Evolutionary conservation across 129 eudicot genomes (phyloP).

Genomic region (Tanacetum coccineum): DNA sequence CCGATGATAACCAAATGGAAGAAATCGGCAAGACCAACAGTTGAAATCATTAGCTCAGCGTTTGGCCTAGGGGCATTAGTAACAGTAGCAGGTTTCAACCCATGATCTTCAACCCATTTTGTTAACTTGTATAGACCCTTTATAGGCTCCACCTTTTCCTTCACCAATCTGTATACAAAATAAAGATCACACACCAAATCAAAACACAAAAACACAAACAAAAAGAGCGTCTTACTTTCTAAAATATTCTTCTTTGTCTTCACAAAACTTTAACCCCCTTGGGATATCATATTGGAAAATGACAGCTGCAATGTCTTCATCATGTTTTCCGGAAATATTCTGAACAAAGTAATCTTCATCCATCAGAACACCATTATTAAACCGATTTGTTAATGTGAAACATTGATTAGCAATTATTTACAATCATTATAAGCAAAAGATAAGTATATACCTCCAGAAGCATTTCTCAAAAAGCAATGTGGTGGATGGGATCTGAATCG

Average conservation of each 20-base stretch:
- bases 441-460: slow-evolving; percentile 61
- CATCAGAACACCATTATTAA: slow-evolving; percentile 82
- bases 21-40: too few relatives aligned
- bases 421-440: not conserved
- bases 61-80: too few relatives aligned
- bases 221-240: slow-evolving; percentile 44
- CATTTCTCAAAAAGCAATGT: slow-evolving; percentile 78
- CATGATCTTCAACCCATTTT: too few relatives aligned
- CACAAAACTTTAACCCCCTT: slow-evolving; percentile 65
- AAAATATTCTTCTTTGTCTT: slow-evolving; percentile 79
- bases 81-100: too few relatives aligned
- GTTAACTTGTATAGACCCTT: too few relatives aligned
- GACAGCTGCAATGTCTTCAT: slow-evolving; percentile 67
- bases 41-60: too few relatives aligned
- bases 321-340: slow-evolving; percentile 82
- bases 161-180: too few relatives aligned
- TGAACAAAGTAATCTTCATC: slow-evolving; percentile 62
- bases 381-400: slow-evolving; percentile 62
- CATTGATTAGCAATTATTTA: not conserved
- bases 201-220: slow-evolving; percentile 6
- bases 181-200: too few relatives aligned
- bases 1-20: too few relatives aligned
- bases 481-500: slow-evolving; percentile 88
- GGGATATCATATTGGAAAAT: slow-evolving; percentile 79
- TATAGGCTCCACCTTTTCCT: too few relatives aligned